Percentiles rank a stretch among this genome's conserved stretches.
Evolutionary conservation across 1,284 basidiomycete genomes (phyloP).

Genomic region (Malassezia brasiliensis): DNA sequence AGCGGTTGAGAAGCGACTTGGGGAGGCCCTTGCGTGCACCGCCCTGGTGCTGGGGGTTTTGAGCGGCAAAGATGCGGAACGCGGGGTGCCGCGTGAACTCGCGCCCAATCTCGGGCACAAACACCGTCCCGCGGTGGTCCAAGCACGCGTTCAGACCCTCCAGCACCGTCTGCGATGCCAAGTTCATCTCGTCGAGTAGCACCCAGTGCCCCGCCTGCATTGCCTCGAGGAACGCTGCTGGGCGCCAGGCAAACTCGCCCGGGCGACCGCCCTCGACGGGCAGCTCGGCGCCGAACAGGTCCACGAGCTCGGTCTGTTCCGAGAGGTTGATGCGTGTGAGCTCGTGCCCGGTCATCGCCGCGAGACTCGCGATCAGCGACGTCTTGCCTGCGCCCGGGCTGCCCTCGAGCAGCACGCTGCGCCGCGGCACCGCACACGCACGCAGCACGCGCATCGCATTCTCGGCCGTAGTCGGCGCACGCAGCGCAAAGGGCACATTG

Average conservation of each 20-base stretch:
- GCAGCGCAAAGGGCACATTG: neutral
- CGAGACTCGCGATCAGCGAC: constrained; percentile 78
- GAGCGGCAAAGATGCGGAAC: constrained; percentile 94
- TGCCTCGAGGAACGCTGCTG: constrained; percentile 88
- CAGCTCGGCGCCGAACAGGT: constrained; percentile 91
- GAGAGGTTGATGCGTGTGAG: constrained; percentile 96
- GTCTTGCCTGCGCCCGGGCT: constrained; percentile 99
- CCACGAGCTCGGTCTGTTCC: constrained; percentile 93
- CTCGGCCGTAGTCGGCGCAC: constrained; percentile 72
- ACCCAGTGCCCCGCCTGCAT: constrained; percentile 73
- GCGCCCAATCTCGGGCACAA: constrained; percentile 85
- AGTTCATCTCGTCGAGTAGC: constrained; percentile 95
- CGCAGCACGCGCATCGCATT: constrained; percentile 84
- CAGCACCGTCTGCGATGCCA: constrained; percentile 80
- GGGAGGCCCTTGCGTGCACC: constrained; percentile 95
- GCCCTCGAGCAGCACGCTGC: constrained; percentile 90
- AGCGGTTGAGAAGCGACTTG: constrained; percentile 93
- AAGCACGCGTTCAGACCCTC: constrained; percentile 94
- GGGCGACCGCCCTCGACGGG: constrained; percentile 83
- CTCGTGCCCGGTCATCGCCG: constrained; percentile 65
- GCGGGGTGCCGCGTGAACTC: constrained; percentile 77
- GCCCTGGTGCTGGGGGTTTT: constrained; percentile 92
- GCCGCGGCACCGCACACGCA: constrained; percentile 70
- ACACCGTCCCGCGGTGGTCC: constrained; percentile 91
- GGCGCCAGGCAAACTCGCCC: constrained; percentile 93